These are phyloP conservation scores for Lactarius deliciosus DNA, from an alignment of 768 basidiomycete species.

Conservation along the genomic window DNA sequence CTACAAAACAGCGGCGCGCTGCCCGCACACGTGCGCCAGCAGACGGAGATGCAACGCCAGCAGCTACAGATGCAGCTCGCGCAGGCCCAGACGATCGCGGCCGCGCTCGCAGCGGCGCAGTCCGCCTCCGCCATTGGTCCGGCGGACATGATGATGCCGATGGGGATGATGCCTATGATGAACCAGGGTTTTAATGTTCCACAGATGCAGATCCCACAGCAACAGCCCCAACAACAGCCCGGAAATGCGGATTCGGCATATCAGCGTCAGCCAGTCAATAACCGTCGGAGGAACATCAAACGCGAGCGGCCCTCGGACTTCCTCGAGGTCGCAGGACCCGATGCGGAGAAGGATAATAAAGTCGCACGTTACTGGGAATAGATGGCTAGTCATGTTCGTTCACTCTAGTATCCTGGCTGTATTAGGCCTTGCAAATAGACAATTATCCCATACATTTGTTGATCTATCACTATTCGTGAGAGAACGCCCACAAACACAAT, in stretches of 20 bases:
- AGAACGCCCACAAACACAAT: background rate
- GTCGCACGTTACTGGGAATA: constrained; percentile 78
- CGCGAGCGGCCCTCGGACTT: constrained; percentile 85
- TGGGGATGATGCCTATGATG: constrained; percentile 29
- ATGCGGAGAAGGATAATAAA: constrained; percentile 59
- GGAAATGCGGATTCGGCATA: constrained; percentile 80
- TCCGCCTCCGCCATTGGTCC: constrained; percentile 37
- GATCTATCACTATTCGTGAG: background rate
- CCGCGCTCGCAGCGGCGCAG: constrained; percentile 48
- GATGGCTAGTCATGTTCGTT: background rate
- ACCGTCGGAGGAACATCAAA: constrained; percentile 73
- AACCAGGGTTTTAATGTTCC: constrained; percentile 24
- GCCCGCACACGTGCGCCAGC: constrained; percentile 69
- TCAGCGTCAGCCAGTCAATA: constrained; percentile 80
- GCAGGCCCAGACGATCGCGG: constrained; percentile 73
- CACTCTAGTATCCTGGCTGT: background rate
- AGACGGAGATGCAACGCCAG: constrained; percentile 81
- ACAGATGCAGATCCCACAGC: constrained; percentile 25
- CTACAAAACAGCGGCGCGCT: constrained; percentile 73
- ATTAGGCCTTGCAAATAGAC: background rate
- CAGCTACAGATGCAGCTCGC: constrained; percentile 76
- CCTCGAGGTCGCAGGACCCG: constrained; percentile 56
- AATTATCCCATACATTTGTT: background rate
- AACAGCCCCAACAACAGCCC: constrained; percentile 63
- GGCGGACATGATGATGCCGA: constrained; percentile 41